Conservation (phyloP, 805 yeast species). For the Candida maesae region DNA sequence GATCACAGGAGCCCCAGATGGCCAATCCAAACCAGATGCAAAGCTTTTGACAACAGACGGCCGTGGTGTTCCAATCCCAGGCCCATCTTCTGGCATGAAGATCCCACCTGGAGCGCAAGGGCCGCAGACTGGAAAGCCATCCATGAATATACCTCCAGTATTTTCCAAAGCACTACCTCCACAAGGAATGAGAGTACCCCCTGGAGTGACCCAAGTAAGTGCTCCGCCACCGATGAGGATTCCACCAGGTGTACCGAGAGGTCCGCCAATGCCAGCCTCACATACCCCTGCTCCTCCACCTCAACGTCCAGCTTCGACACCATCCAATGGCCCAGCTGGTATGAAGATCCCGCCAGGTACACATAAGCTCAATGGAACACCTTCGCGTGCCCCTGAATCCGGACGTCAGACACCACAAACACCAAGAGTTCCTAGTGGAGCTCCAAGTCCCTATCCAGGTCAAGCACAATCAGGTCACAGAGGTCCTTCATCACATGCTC, state of each 20-base stretch:
- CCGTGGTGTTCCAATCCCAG: no score
- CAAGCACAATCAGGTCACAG: not conserved
- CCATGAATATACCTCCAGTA: no score
- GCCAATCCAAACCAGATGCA: no score
- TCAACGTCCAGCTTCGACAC: not conserved
- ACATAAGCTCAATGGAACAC: not conserved
- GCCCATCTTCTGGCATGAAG: not conserved
- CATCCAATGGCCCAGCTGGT: not conserved
- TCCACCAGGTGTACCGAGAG: slow-evolving; percentile 1
- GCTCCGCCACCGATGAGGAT: not conserved
- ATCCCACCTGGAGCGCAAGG: slow-evolving; percentile 1
- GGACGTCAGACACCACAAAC: not conserved
- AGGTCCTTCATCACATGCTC: slow-evolving; percentile 1
- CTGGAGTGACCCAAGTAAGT: not conserved
- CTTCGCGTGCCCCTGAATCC: not conserved
- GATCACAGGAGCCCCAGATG: not conserved
- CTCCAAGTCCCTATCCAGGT: not conserved
- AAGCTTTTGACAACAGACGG: no score
- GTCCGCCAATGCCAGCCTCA: not conserved
- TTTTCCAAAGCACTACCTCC: not conserved
- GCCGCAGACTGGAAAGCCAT: no score
- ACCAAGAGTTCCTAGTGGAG: not conserved
- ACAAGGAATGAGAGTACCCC: slow-evolving; percentile 1
- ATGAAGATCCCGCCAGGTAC: not conserved
- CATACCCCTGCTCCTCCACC: slow-evolving; percentile 1